Conservation (phyloP, 2,329 filamentous ascomycete species). For the Fusarium sp. region DNA sequence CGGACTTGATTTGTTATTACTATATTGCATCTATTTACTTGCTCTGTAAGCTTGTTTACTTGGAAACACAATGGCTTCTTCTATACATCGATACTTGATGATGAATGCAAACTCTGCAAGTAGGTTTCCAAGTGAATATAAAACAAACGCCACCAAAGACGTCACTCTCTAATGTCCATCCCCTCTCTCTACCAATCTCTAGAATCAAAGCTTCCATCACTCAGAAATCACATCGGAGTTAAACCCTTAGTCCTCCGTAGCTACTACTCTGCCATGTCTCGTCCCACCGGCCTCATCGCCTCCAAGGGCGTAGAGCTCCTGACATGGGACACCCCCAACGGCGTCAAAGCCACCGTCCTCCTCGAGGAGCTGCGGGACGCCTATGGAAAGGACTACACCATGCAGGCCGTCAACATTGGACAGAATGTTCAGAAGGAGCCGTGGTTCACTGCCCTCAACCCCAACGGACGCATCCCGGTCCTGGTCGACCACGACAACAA, state of each 20-base stretch:
- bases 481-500: slow-evolving; percentile 74
- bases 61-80: neutral
- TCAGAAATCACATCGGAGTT: neutral
- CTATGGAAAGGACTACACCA: slow-evolving; percentile 71
- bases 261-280: slow-evolving; percentile 43
- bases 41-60: neutral
- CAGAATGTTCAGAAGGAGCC: slow-evolving; percentile 75
- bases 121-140: neutral
- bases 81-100: neutral
- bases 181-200: neutral
- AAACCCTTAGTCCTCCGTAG: neutral
- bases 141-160: neutral
- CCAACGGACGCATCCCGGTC: slow-evolving; percentile 75
- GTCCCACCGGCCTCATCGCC: slow-evolving; percentile 67
- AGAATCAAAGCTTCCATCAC: neutral
- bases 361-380: slow-evolving; percentile 76
- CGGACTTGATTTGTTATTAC: slow-evolving; percentile 1
- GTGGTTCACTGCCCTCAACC: slow-evolving; percentile 73
- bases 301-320: slow-evolving; percentile 74
- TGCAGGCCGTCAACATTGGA: slow-evolving; percentile 68
- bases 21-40: neutral
- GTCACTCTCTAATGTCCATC: neutral
- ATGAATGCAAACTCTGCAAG: slow-evolving; percentile 5
- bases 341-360: slow-evolving; percentile 69
- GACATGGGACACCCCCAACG: slow-evolving; percentile 67